phyloP scores from a whole-genome alignment of 2,329 filamentous ascomycete species.

The Fusarium solani-melongenae region DNA sequence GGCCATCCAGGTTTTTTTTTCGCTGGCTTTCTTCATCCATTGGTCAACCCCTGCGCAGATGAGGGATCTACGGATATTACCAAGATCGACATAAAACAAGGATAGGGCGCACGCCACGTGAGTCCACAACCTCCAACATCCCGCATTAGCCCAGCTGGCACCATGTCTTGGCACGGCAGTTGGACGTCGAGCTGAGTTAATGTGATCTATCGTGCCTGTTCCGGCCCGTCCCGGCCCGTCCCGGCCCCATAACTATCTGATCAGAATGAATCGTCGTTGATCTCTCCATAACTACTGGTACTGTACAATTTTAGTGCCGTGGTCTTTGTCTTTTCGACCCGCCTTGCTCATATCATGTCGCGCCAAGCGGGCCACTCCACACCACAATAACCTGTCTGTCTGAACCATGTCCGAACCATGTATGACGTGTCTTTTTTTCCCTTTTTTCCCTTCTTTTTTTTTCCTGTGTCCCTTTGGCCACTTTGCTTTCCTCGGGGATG shows the following conservation, averaged over 20 bases:
- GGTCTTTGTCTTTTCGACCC: background rate
- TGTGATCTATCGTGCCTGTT: background rate
- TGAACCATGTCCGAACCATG: background rate
- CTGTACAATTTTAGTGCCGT: background rate
- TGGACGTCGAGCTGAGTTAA: background rate
- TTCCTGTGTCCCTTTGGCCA: background rate
- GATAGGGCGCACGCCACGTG: background rate
- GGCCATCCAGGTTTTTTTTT: background rate
- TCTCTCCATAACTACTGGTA: background rate
- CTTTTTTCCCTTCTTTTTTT: background rate
- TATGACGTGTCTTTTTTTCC: background rate
- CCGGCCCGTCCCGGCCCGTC: background rate
- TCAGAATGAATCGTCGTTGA: background rate
- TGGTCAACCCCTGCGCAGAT: background rate
- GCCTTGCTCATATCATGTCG: background rate
- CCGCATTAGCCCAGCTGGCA: background rate
- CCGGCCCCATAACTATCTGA: background rate
- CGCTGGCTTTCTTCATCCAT: background rate
- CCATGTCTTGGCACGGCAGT: background rate
- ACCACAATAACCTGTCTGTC: background rate
- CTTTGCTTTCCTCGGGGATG: background rate
- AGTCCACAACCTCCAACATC: background rate
- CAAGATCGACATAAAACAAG: background rate
- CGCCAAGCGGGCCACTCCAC: background rate
- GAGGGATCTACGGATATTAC: background rate